phyloP scores from a whole-genome alignment of 352 stramenopile genomes.

The Phytopythium boreale region DNA sequence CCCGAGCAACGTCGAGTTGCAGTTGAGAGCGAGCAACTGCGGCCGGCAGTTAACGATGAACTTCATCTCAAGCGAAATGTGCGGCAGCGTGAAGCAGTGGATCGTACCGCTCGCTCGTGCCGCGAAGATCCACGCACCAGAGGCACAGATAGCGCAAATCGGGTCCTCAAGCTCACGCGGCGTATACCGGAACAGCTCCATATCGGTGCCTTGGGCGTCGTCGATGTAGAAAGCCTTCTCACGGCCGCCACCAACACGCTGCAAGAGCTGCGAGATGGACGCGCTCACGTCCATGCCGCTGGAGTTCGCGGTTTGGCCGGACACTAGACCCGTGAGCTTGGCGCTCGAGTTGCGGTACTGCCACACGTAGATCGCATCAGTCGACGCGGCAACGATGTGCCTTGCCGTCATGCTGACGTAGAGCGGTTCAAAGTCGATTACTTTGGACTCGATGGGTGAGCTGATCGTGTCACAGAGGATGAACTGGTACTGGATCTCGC shows the following conservation, averaged over 20 bases:
- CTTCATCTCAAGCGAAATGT: slow-evolving; percentile 91
- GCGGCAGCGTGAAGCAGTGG: slow-evolving; percentile 89
- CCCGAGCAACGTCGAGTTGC: slow-evolving; percentile 77
- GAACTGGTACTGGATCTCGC: slow-evolving; percentile 79
- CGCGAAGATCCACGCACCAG: slow-evolving; percentile 82
- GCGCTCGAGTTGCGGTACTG: slow-evolving; percentile 89
- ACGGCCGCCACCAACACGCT: slow-evolving; percentile 50
- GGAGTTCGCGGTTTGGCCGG: slow-evolving; percentile 23
- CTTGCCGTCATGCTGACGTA: slow-evolving; percentile 86
- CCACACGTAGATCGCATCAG: slow-evolving; percentile 90
- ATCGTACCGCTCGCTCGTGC: slow-evolving; percentile 81
- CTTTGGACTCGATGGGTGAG: slow-evolving; percentile 81
- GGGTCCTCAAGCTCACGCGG: slow-evolving; percentile 72
- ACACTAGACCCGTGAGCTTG: slow-evolving; percentile 69
- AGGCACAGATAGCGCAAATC: slow-evolving; percentile 86
- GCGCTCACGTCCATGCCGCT: slow-evolving; percentile 41
- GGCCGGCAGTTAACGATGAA: slow-evolving; percentile 81
- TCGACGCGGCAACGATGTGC: slow-evolving; percentile 78
- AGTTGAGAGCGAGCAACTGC: slow-evolving; percentile 87
- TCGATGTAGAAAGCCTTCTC: slow-evolving; percentile 92
- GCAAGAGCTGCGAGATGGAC: slow-evolving; percentile 63
- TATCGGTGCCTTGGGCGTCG: slow-evolving; percentile 70
- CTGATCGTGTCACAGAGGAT: slow-evolving; percentile 87
- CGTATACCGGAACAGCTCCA: slow-evolving; percentile 71
- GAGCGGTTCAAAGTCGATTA: slow-evolving; percentile 81